Base-by-base conservation (phyloP, 495 filamentous ascomycete species). In the Penicillium desertorum region DNA sequence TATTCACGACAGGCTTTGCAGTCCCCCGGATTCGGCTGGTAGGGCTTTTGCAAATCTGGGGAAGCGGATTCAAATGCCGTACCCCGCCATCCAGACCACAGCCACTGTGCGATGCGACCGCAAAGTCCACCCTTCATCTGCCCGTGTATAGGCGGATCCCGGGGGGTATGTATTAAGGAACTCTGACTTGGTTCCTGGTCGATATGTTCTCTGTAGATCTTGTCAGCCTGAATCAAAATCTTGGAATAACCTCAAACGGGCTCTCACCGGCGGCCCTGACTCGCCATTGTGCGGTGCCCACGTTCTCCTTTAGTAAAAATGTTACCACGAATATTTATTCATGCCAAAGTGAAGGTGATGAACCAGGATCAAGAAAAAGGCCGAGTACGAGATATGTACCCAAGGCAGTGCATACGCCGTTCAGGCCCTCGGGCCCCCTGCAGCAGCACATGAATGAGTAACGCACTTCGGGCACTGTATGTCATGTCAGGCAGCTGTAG, bases 1-100 rank as follows among this genome's bases (percentile, higher is more conserved):
- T 63, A 62, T 14, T 68, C 60, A 11, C 69, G 68, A 58, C 74
- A 76, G 0, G 66, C 65, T 44, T 69, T 71, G 62, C 73, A 74
- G 43, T 60, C 58, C 25, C 20, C 50, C 12, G 44, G 45, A 57
- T 30, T 32, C 16, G 47, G 42, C 16, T 45, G 47, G 20, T 56
- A 45, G 22, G 57, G 42, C 36, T 48, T 46, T 29, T 17, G 29
- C 29, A 50, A 50, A 50, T 37, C 17, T 20, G 30, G 30, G 47
- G 30, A 50, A 20, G 47, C 19, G 14, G 25, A 29, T n/a, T 58
- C 44, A 30, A 51, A 62, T 4, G 58, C 43, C 22, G 47, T 27
- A 39, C 62, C 53, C 60, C 65, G 59, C 65, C 52, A 55, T 10
- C 55, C 39, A 23, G 66, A 47, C 60, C 58, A 62, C 12, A 69